Base-by-base conservation (phyloP, 2,329 filamentous ascomycete species). In the Alternaria panax region DNA sequence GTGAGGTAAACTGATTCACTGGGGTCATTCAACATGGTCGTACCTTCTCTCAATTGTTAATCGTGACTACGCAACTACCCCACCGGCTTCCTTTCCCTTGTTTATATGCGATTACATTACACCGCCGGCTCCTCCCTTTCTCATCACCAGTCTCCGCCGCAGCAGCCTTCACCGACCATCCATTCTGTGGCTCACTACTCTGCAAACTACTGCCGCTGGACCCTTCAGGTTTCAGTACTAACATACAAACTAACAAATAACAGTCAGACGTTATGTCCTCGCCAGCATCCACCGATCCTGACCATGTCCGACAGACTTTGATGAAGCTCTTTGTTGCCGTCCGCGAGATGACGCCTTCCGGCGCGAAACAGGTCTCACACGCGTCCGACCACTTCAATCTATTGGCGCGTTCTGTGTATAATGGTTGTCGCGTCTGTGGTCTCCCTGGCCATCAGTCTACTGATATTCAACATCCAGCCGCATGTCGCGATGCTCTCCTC, bases 331-430 rank as follows among this genome's bases (percentile, higher is more conserved):
- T 50, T 24, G 45, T 54, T n/a, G 43, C 48, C 9, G 58, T 68
- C 16, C 65, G 66, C 51, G 65, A 67, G 45, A 70, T 65, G 66
- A 68, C 55, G 8, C 56, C 64, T 4, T 22, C 54, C 0, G 65
- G 65, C 40, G 60, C 68, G 4, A 54, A 57, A 7, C 48, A 57
- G 8, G 54, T 66, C 16, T 66, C 63, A 18, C 14, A 59, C 1
- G 28, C 46, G 9, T 65, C 62, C 18, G 20, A 47, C 5, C 51
- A 50, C 63, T 64, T 65, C 46, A 70, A 71, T 51, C 38, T 70
- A 4, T 67, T 71, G 34, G 65, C 65, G 14, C 64, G 63, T n/a
- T 59, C 64, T n/a, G 18, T 43, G n/a, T n/a, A 30, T 28, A 24
- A 42, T n/a, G 12, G 34, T n/a, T 70, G 67, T 46, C 51, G 57